phyloP scores from a whole-genome alignment of 768 basidiomycete species.

The Butyriboletus loyo region DNA sequence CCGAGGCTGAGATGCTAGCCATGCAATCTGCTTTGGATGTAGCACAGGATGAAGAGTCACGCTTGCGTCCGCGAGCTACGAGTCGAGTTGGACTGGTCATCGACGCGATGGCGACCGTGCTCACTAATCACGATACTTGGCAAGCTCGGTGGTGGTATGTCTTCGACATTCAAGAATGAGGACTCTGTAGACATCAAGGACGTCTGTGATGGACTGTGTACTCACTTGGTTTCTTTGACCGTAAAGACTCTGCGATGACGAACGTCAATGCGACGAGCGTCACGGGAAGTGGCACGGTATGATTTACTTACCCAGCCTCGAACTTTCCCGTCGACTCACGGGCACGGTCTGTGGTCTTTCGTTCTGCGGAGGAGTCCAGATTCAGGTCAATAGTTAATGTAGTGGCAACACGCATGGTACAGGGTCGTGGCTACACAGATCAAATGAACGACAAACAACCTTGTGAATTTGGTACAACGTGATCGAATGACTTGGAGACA shows the following conservation, averaged over 20 bases:
- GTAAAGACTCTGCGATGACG: conserved; percentile 11
- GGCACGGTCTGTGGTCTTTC: conserved; percentile 9
- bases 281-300: neutral
- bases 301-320: conserved; percentile 18
- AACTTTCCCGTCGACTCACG: conserved; percentile 8
- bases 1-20: neutral
- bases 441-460: too few species aligned
- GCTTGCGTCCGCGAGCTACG: conserved; percentile 21
- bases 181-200: conserved; percentile 7
- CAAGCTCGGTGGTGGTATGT: conserved; percentile 3
- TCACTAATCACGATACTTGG: conserved; percentile 12
- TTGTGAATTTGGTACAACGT: conserved; percentile 3
- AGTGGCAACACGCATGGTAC: neutral
- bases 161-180: conserved; percentile 5
- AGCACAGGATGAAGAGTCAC: neutral
- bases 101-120: neutral
- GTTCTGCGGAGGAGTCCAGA: conserved; percentile 10
- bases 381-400: conserved; percentile 8
- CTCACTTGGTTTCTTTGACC: conserved; percentile 18
- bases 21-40: neutral
- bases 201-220: neutral
- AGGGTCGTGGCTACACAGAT: neutral
- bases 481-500: too few species aligned
- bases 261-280: conserved; percentile 8
- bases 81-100: conserved; percentile 1